phyloP scores from a whole-genome alignment of 108 stramenopile species.

The Skeletonema menzelii region DNA sequence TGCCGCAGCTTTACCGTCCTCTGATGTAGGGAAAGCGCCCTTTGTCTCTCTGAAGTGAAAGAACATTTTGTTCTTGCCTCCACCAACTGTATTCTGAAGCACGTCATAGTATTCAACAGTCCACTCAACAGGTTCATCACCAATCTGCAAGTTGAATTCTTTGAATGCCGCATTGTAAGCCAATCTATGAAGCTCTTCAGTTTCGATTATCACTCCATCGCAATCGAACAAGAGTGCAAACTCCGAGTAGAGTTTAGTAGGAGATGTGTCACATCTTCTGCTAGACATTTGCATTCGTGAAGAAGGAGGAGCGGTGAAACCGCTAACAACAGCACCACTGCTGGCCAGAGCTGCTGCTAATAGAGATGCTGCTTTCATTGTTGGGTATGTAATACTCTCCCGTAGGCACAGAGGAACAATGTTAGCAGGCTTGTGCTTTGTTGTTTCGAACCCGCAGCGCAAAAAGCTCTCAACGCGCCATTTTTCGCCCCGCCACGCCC shows the following conservation, averaged over 20 bases:
- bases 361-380: conserved; percentile 17
- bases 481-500: background rate
- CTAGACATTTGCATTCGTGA: background rate
- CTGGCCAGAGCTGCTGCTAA: background rate
- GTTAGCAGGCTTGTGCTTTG: too few relatives aligned
- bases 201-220: conserved; percentile 93
- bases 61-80: conserved; percentile 91
- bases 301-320: background rate
- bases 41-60: conserved; percentile 77
- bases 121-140: conserved; percentile 80
- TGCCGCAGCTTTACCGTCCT: conserved; percentile 54
- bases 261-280: background rate
- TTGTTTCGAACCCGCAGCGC: too few relatives aligned
- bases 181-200: conserved; percentile 89
- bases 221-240: conserved; percentile 90
- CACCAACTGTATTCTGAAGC: conserved; percentile 90
- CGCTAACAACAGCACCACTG: background rate
- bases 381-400: too few relatives aligned
- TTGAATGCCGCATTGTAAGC: conserved; percentile 89
- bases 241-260: conserved; percentile 6
- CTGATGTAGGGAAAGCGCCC: conserved; percentile 55
- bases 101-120: conserved; percentile 80
- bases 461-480: too few relatives aligned
- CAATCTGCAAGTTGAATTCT: conserved; percentile 62
- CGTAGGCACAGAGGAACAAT: background rate